phyloP scores from a whole-genome alignment of 2,329 filamentous ascomycete genomes.

The Calonectria crousiana region DNA sequence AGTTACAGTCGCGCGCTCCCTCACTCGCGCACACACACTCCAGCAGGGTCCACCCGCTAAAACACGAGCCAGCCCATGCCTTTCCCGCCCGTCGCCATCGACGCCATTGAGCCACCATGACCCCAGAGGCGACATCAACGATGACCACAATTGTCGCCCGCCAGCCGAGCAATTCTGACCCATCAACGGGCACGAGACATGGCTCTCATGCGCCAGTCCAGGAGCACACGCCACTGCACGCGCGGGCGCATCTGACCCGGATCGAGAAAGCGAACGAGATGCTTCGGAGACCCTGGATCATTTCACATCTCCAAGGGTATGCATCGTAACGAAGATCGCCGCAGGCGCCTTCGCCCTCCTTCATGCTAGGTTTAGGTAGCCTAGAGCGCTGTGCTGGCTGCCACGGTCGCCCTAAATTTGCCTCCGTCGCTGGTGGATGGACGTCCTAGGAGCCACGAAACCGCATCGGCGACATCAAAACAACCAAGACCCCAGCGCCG shows the following conservation, averaged over 20 bases:
- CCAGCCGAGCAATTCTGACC: constrained; percentile 44
- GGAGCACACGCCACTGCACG: constrained; percentile 37
- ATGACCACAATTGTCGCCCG: constrained; percentile 40
- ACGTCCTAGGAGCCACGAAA: constrained; percentile 20
- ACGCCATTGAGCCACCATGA: constrained; percentile 42
- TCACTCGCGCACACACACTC: constrained; percentile 37
- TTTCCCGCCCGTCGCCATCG: constrained; percentile 46
- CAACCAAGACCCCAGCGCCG: constrained; percentile 36
- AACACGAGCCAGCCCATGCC: constrained; percentile 46
- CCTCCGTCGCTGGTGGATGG: constrained; percentile 20
- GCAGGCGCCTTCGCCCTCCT: constrained; percentile 9
- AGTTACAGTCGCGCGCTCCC: constrained; percentile 30
- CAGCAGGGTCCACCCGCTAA: constrained; percentile 41
- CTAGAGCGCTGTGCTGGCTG: constrained; percentile 11
- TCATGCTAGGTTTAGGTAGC: constrained; percentile 1
- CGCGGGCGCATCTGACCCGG: constrained; percentile 34
- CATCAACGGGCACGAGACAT: constrained; percentile 43
- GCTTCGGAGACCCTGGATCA: constrained; percentile 31
- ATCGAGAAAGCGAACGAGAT: constrained; percentile 29
- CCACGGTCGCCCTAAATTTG: constrained; percentile 16
- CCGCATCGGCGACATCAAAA: constrained; percentile 35
- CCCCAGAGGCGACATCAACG: constrained; percentile 41
- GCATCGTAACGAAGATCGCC: constrained; percentile 11
- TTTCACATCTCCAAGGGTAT: constrained; percentile 23
- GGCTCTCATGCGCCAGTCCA: constrained; percentile 43